These are phyloP conservation scores for Myrica gale DNA, from an alignment of 306 rosid species.

Conservation along the genomic window DNA sequence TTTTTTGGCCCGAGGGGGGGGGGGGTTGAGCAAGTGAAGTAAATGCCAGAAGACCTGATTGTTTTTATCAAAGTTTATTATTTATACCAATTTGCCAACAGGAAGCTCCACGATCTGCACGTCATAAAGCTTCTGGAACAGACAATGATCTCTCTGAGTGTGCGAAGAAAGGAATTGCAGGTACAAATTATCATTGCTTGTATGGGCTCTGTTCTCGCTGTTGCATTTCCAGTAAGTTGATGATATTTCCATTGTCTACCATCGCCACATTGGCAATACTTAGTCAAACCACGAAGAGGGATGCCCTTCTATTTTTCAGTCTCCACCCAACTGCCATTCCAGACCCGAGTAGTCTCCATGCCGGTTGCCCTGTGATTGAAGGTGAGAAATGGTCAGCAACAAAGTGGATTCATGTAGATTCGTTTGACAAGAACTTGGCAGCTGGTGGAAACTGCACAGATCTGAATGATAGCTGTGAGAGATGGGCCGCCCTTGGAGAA, in stretches of 20 bases:
- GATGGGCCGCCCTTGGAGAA: constrained; percentile 97
- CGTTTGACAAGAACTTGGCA: constrained; percentile 64
- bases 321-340: constrained; percentile 74
- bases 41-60: not conserved
- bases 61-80: constrained; percentile 19
- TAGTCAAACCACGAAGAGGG: constrained; percentile 91
- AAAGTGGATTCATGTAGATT: constrained; percentile 92
- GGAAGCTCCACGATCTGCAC: constrained; percentile 60
- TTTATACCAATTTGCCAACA: constrained; percentile 32
- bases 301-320: constrained; percentile 96
- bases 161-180: constrained; percentile 91
- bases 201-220: not conserved
- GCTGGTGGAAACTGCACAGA: constrained; percentile 63
- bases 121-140: constrained; percentile 52
- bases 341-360: constrained; percentile 85
- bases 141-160: constrained; percentile 76
- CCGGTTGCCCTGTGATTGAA: constrained; percentile 91
- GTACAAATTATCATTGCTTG: constrained; percentile 31
- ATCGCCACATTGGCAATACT: constrained; percentile 15
- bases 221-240: constrained; percentile 15
- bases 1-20: not conserved
- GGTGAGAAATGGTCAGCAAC: constrained; percentile 99
- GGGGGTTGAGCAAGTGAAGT: no score
- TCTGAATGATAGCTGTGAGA: constrained; percentile 70
- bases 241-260: constrained; percentile 16